Conservation (phyloP, 208 protist genomes). For the Crithidia fasciculata region DNA sequence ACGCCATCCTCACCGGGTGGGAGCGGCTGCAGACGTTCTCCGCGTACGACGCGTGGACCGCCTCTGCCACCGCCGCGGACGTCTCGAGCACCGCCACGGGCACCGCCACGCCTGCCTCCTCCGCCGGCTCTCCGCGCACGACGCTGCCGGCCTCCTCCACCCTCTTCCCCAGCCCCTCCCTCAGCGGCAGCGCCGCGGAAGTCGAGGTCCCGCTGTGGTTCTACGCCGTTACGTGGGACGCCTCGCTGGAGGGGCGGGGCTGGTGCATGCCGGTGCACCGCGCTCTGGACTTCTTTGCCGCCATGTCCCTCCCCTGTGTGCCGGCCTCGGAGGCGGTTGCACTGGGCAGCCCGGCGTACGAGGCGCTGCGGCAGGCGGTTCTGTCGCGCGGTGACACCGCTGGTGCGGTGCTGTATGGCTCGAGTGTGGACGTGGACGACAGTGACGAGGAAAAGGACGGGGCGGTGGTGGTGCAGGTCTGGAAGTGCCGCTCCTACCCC, state of each 20-base stretch:
- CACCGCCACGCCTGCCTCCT: constrained; percentile 10
- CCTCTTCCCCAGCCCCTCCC: constrained; percentile 5
- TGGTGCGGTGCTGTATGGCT: constrained; percentile 81
- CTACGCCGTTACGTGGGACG: constrained; percentile 70
- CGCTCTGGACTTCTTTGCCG: constrained; percentile 43
- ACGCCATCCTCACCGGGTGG: constrained; percentile 57
- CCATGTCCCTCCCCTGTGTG: constrained; percentile 50
- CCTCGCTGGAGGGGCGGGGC: constrained; percentile 34
- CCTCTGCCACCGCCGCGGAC: not conserved
- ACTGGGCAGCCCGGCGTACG: constrained; percentile 49
- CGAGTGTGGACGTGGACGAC: not conserved
- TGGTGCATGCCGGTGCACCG: constrained; percentile 58
- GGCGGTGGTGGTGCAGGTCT: constrained; percentile 70
- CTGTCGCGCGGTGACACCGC: constrained; percentile 50
- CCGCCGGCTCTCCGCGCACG: constrained; percentile 4
- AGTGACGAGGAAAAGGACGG: constrained; percentile 13
- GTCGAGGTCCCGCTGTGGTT: constrained; percentile 46
- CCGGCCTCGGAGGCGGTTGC: constrained; percentile 17
- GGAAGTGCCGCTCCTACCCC: constrained; percentile 67
- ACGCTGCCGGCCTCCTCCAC: not conserved
- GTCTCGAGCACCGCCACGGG: not conserved
- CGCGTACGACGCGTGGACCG: not conserved
- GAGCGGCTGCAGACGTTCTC: constrained; percentile 65
- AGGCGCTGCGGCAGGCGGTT: constrained; percentile 37
- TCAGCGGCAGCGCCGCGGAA: not conserved